Evolutionary conservation across 1,139 yeast genomes (phyloP).

Genomic region (Blastobotrys elegans): DNA sequence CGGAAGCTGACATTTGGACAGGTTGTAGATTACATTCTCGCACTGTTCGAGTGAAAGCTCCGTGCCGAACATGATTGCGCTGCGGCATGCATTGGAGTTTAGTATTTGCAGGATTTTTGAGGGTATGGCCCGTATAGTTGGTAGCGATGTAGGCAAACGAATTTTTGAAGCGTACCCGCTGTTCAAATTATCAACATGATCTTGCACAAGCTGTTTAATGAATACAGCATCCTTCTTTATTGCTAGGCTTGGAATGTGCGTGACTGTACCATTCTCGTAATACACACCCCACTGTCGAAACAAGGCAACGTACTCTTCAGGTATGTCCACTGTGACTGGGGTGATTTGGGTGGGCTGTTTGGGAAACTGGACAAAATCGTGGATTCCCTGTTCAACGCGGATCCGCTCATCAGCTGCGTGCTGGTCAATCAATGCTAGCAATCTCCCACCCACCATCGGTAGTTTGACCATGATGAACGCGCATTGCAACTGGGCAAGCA

Average conservation of each 20-base stretch:
- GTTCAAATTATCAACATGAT: not conserved
- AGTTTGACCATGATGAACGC: constrained; percentile 50
- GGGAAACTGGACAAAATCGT: constrained; percentile 30
- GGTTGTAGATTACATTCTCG: constrained; percentile 37
- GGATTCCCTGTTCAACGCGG: constrained; percentile 46
- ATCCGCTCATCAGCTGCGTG: constrained; percentile 78
- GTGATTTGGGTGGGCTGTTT: constrained; percentile 9
- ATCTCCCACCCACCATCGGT: constrained; percentile 11
- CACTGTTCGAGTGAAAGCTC: constrained; percentile 43
- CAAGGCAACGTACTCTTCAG: not conserved
- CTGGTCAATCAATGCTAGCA: constrained; percentile 54
- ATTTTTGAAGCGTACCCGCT: constrained; percentile 1
- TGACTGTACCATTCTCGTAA: constrained; percentile 12
- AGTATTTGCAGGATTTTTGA: constrained; percentile 29
- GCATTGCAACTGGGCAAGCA: constrained; percentile 48
- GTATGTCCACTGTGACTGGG: not conserved
- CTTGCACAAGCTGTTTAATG: not conserved
- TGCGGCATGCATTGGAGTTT: constrained; percentile 64
- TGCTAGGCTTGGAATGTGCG: constrained; percentile 23
- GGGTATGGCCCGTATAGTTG: constrained; percentile 1
- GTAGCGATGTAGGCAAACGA: constrained; percentile 1
- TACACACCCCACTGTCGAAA: constrained; percentile 25
- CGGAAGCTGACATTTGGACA: constrained; percentile 53
- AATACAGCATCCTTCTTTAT: constrained; percentile 5
- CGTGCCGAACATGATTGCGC: constrained; percentile 73